Evolutionary conservation across 495 filamentous ascomycete species (phyloP).

Genomic region (Parathielavia appendiculata): DNA sequence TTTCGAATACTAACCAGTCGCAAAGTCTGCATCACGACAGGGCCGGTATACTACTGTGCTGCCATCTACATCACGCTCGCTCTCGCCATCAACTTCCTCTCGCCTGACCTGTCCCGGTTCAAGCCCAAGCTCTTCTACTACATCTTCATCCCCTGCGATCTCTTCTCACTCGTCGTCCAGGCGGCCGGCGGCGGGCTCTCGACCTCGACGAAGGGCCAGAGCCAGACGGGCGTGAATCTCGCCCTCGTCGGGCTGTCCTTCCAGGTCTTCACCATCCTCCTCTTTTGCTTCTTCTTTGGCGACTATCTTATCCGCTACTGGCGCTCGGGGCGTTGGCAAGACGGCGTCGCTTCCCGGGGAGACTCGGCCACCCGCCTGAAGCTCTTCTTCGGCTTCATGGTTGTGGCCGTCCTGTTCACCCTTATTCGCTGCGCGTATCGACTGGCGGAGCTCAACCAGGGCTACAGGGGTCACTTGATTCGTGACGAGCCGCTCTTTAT

Average conservation of each 20-base stretch:
- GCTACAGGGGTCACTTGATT: slow-evolving; percentile 42
- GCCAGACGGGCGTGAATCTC: slow-evolving; percentile 41
- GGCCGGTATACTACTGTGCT: slow-evolving; percentile 48
- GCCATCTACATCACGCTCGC: slow-evolving; percentile 49
- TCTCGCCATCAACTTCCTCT: slow-evolving; percentile 38
- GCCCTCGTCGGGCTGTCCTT: slow-evolving; percentile 46
- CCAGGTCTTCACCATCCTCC: slow-evolving; percentile 40
- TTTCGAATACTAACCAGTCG: too few relatives aligned
- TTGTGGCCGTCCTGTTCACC: slow-evolving; percentile 38
- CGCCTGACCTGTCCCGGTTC: slow-evolving; percentile 43
- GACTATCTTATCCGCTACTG: slow-evolving; percentile 41
- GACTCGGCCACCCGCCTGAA: slow-evolving; percentile 26
- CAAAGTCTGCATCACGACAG: slow-evolving; percentile 46
- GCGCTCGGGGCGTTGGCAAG: background rate
- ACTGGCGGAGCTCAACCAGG: slow-evolving; percentile 46
- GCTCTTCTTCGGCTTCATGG: slow-evolving; percentile 40
- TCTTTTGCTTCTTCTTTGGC: slow-evolving; percentile 37
- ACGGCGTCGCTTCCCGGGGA: too few relatives aligned
- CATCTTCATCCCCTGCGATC: slow-evolving; percentile 52
- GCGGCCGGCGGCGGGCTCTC: slow-evolving; percentile 47
- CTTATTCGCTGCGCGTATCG: slow-evolving; percentile 43
- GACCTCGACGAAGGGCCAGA: slow-evolving; percentile 25
- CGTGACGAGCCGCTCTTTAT: slow-evolving; percentile 43
- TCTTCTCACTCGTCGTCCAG: slow-evolving; percentile 48
- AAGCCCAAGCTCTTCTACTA: slow-evolving; percentile 44